Conservation (phyloP, 148 eudicot species). For the Silene latifolia region DNA sequence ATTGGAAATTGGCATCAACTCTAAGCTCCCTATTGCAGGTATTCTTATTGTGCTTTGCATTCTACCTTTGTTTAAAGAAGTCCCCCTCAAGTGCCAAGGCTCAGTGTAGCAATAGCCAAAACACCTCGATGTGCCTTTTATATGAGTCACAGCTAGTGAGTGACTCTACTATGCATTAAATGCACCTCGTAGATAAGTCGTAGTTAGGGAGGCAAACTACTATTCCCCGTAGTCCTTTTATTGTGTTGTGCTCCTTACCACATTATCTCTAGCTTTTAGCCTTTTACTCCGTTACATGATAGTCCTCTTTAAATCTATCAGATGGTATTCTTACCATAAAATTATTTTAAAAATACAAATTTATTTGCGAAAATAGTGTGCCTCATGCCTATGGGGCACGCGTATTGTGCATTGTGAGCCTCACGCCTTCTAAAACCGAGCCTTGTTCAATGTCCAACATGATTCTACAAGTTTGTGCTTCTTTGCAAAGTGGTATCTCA, state of each 20-base stretch:
- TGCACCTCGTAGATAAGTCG: not conserved
- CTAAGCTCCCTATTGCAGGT: conserved; percentile 53
- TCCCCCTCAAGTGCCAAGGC: not conserved
- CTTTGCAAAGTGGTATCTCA: too few species aligned
- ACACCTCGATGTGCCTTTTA: not conserved
- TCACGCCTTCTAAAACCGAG: not conserved
- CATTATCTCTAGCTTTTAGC: not conserved
- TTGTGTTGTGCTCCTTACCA: not conserved
- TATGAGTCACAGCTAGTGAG: not conserved
- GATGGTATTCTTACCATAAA: not conserved
- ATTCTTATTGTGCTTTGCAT: conserved; percentile 22
- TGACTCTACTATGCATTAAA: not conserved
- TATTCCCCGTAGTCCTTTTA: not conserved
- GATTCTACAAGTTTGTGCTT: not conserved
- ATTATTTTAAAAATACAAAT: not conserved
- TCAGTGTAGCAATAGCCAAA: not conserved
- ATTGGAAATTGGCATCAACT: conserved; percentile 50
- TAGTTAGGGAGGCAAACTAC: too few species aligned
- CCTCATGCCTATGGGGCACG: not conserved
- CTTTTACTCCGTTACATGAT: not conserved
- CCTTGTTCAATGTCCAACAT: not conserved
- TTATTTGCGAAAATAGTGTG: not conserved
- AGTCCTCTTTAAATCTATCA: not conserved
- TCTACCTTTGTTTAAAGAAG: not conserved
- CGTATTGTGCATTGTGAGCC: not conserved